Base-by-base conservation (phyloP, 768 basidiomycete species). In the Glaciozyma antarctica region DNA sequence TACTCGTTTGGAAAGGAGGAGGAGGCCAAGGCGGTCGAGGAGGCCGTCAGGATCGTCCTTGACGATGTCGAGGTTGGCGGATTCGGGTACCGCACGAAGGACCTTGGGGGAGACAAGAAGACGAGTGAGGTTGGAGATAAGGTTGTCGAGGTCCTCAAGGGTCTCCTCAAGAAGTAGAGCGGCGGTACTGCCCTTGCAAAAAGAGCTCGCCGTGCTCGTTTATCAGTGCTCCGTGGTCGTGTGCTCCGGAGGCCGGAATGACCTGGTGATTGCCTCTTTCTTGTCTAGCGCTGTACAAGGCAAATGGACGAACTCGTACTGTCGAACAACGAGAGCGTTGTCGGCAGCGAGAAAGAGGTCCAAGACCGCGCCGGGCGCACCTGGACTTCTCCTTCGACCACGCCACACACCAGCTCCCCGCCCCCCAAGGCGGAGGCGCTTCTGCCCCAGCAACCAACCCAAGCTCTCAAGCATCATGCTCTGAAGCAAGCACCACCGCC, bases 1-100 rank as follows among this genome's bases (percentile, higher is more conserved):
- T 99, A 98, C 78, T 98, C 94, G 32, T 85, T 99, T 38, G 90
- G 90, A 30, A 81, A 91, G 62, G 88, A 90, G 66, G 83, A 81
- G 70, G 86, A 89, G 72, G 95, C 95, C 9, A 81, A 81, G 62
- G 84, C 87, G 26, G 86, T 99, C 64, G 95, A 99, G 77, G 77
- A 79, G 59, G 91, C 95, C n/a, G 94, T 99, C 13, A 81, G 86
- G 65, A 90, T 86, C 76, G 90, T 88, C 30, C 80, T 99, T 17
- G 94, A 99, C 75, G 79, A 80, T 15, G 78, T 81, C 59, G 80
- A 80, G 12, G 65, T 77, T 13, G 92, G 91, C 6, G 92, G 92
- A 13, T 78, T 81, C 70, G 92, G 88, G 19, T 77, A 87, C 63
- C 82, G 90, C 72, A 93, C 93, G 4, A 84, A 83, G 41, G 95